Percentiles rank a stretch among this genome's conserved stretches.
phyloP scores from a whole-genome alignment of 2,329 filamentous ascomycete genomes.

The Apiospora koreana region DNA sequence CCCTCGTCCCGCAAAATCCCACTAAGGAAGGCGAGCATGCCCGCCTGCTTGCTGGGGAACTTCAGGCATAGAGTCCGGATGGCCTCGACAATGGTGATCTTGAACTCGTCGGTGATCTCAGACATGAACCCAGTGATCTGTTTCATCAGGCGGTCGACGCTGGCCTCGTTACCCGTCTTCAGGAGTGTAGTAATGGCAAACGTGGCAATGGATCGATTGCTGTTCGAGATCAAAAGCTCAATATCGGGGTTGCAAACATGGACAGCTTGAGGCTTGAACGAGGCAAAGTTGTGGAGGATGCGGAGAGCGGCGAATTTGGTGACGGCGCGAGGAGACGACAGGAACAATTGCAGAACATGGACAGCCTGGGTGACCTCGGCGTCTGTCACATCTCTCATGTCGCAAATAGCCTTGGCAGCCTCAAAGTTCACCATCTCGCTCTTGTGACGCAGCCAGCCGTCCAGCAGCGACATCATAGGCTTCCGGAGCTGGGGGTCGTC shows the following conservation, averaged over 20 bases:
- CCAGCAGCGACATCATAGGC: slow-evolving; percentile 95
- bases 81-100: slow-evolving; percentile 99
- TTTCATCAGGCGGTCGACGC: slow-evolving; percentile 96
- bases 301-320: slow-evolving; percentile 97
- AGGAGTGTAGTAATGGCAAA: slow-evolving; percentile 97
- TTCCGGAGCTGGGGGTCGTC: slow-evolving; percentile 87
- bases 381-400: slow-evolving; percentile 90
- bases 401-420: slow-evolving; percentile 95
- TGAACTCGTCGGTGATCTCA: slow-evolving; percentile 98
- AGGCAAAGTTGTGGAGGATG: slow-evolving; percentile 93
- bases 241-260: slow-evolving; percentile 96
- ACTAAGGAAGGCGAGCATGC: slow-evolving; percentile 95
- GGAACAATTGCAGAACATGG: slow-evolving; percentile 93
- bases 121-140: slow-evolving; percentile 98
- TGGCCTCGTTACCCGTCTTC: slow-evolving; percentile 97
- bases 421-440: slow-evolving; percentile 99
- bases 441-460: slow-evolving; percentile 97
- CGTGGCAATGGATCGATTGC: slow-evolving; percentile 94
- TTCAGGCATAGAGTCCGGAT: slow-evolving; percentile 96
- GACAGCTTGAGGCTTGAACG: slow-evolving; percentile 92
- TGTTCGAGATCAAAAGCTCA: slow-evolving; percentile 93
- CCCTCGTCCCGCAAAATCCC: slow-evolving; percentile 96
- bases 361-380: slow-evolving; percentile 89
- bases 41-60: slow-evolving; percentile 96
- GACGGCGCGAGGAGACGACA: slow-evolving; percentile 91